Evolutionary conservation across 1,284 basidiomycete species (phyloP).

Genomic region (Leccinum subfulvum): DNA sequence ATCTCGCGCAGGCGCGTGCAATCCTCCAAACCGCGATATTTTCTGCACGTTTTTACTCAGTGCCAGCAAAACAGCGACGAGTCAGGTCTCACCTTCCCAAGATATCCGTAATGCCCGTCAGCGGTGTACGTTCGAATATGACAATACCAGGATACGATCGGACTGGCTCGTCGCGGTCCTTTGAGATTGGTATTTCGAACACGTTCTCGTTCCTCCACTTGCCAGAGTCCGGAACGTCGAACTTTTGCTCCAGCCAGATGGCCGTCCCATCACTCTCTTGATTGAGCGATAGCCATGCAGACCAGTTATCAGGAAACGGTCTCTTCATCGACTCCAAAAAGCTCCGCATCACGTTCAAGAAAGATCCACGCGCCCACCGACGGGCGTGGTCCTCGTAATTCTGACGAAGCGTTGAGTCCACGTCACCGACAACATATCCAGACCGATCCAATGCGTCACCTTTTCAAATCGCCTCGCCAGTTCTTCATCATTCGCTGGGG

Average conservation of each 20-base stretch:
- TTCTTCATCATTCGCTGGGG: constrained; percentile 60
- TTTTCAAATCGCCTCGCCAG: constrained; percentile 64
- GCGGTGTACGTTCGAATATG: constrained; percentile 67
- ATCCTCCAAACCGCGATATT: constrained; percentile 70
- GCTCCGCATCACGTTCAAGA: constrained; percentile 48
- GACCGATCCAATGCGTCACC: constrained; percentile 39
- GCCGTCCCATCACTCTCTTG: constrained; percentile 69
- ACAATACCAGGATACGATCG: constrained; percentile 57
- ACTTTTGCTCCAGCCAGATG: constrained; percentile 74
- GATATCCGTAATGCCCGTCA: constrained; percentile 58
- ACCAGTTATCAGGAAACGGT: constrained; percentile 43
- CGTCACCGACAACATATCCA: background rate
- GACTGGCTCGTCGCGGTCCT: constrained; percentile 5
- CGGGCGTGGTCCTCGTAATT: constrained; percentile 66
- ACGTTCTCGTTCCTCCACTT: constrained; percentile 55
- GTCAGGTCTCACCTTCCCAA: constrained; percentile 53
- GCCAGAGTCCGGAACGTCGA: constrained; percentile 62
- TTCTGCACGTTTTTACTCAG: constrained; percentile 40
- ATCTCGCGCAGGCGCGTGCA: constrained; percentile 66
- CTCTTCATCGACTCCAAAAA: constrained; percentile 37
- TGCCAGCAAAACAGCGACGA: constrained; percentile 1
- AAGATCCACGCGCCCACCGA: constrained; percentile 69
- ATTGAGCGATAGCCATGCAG: constrained; percentile 68
- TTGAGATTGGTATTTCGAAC: constrained; percentile 51
- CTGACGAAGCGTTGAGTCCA: constrained; percentile 37